A percentile compares a stretch with the other conserved stretches of the same genome.
These are phyloP conservation scores for Fragaria nilgerrensis DNA, from an alignment of 306 rosid genomes.

Conservation along the genomic window DNA sequence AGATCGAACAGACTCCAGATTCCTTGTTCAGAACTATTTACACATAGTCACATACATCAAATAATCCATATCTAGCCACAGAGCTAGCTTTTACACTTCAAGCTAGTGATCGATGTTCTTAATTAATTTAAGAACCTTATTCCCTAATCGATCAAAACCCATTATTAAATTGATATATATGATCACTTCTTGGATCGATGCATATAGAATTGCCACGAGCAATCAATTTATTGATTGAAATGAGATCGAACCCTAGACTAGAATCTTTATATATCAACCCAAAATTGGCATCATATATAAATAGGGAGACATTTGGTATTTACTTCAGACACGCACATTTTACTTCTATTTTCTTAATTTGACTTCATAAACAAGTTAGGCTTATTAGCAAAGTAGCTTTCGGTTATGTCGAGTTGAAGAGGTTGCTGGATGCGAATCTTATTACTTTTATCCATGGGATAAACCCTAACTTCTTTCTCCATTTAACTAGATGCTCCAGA, in stretches of 20 bases:
- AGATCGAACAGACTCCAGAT: background rate
- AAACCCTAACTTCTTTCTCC: conserved; percentile 4
- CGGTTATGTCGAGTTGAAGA: conserved; percentile 1
- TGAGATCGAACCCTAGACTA: background rate
- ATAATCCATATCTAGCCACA: background rate
- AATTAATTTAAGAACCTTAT: conserved; percentile 3
- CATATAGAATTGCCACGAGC: background rate
- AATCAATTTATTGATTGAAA: background rate
- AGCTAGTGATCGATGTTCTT: background rate
- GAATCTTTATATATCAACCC: background rate
- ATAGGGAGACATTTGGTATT: background rate
- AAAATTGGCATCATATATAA: background rate
- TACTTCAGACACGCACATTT: background rate
- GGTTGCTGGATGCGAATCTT: background rate
- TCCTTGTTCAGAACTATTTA: background rate
- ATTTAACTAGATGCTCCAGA: conserved; percentile 4
- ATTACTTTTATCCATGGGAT: background rate
- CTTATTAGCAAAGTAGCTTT: background rate
- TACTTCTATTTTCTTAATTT: background rate
- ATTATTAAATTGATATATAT: background rate
- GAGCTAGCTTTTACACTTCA: background rate
- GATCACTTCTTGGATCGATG: background rate
- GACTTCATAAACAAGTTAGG: conserved; percentile 7
- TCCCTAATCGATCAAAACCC: conserved; percentile 7
- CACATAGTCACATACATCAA: background rate